Conservation (phyloP, 148 eudicot species). For the Talinum fruticosum region DNA sequence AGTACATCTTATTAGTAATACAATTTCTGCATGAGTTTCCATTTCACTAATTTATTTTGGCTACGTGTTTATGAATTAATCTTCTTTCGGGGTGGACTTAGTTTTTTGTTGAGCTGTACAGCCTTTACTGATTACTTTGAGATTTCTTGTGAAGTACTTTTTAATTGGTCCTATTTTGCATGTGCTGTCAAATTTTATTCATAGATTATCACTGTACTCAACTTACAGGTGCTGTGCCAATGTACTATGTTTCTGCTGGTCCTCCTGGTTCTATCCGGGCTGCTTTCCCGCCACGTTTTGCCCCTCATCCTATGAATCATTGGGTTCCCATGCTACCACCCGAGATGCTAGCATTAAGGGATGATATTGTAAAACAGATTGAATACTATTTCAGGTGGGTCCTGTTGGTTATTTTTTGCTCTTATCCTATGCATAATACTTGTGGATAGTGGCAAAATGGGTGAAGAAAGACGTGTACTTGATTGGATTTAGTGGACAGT, state of each 20-base stretch:
- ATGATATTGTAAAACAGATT: slow-evolving; percentile 64
- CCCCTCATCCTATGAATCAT: slow-evolving; percentile 49
- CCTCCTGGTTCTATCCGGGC: slow-evolving; percentile 66
- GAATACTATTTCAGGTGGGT: slow-evolving; percentile 93
- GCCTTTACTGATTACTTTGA: slow-evolving; percentile 2
- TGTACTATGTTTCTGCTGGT: slow-evolving; percentile 54
- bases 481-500: too few species aligned
- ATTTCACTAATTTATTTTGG: not conserved
- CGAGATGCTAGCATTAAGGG: slow-evolving; percentile 52
- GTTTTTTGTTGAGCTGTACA: too few species aligned
- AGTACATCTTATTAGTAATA: not conserved
- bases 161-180: not conserved
- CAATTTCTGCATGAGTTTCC: not conserved
- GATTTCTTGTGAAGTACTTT: not conserved
- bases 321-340: slow-evolving; percentile 45
- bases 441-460: not conserved
- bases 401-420: not conserved
- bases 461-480: not conserved
- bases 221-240: slow-evolving; percentile 61
- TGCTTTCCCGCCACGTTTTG: slow-evolving; percentile 51
- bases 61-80: not conserved
- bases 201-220: slow-evolving; percentile 6
- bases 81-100: not conserved
- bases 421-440: not conserved
- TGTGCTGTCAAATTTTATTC: slow-evolving; percentile 3